Evolutionary conservation across 202 grass and related monocot genomes (phyloP).

Genomic region (Hordeum pubiflorum): DNA sequence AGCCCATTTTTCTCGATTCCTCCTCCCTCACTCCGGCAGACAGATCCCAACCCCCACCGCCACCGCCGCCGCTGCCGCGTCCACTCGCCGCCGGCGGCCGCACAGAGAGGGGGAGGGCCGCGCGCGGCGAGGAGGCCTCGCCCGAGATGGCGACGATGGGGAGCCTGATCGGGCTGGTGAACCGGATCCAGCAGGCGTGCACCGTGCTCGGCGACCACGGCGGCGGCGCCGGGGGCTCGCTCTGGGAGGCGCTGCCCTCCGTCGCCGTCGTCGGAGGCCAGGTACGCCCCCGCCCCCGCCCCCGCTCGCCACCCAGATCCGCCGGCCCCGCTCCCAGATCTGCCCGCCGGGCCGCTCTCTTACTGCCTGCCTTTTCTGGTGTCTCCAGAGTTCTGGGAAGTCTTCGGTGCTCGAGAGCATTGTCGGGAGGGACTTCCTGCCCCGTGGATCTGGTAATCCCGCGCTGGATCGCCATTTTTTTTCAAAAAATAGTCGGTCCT

Average conservation of each 20-base stretch:
- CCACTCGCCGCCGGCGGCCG: slow-evolving; percentile 6
- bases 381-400: slow-evolving; percentile 85
- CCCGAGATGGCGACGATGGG: slow-evolving; percentile 87
- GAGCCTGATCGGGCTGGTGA: slow-evolving; percentile 95
- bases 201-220: slow-evolving; percentile 92
- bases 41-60: slow-evolving; percentile 31
- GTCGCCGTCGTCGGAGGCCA: slow-evolving; percentile 99
- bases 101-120: not conserved
- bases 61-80: not conserved
- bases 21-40: slow-evolving; percentile 26
- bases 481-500: not conserved
- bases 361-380: slow-evolving; percentile 12
- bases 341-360: not conserved
- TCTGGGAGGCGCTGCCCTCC: slow-evolving; percentile 98
- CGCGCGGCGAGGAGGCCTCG: not conserved
- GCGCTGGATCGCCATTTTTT: slow-evolving; percentile 6
- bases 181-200: slow-evolving; percentile 96
- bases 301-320: slow-evolving; percentile 18
- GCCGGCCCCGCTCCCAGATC: slow-evolving; percentile 23
- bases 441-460: slow-evolving; percentile 96
- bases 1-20: not conserved
- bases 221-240: slow-evolving; percentile 64
- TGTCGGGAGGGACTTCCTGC: slow-evolving; percentile 97
- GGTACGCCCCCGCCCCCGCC: slow-evolving; percentile 30
- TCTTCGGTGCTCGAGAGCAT: slow-evolving; percentile 98